Evolutionary conservation across 305 asterid genomes (phyloP).

Genomic region (Rubia tinctorum): DNA sequence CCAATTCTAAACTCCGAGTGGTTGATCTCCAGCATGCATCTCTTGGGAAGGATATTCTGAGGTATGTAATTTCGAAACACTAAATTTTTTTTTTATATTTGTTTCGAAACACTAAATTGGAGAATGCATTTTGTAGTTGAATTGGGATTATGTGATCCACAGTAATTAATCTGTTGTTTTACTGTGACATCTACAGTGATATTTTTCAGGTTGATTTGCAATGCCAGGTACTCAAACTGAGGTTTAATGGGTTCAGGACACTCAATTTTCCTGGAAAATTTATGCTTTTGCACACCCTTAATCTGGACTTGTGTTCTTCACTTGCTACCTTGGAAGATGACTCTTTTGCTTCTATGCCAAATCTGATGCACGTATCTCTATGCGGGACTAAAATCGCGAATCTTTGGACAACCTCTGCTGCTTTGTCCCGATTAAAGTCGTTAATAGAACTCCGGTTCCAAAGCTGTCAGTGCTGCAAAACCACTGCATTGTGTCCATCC

Average conservation of each 20-base stretch:
- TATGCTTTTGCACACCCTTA: slow-evolving; percentile 28
- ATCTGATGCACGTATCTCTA: slow-evolving; percentile 23
- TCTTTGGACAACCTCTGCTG: slow-evolving; percentile 29
- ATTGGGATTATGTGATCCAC: slow-evolving; percentile 5
- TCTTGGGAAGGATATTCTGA: slow-evolving; percentile 27
- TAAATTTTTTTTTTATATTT: not conserved
- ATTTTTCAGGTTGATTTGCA: slow-evolving; percentile 21
- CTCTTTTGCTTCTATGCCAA: slow-evolving; percentile 33
- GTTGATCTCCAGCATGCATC: slow-evolving; percentile 28
- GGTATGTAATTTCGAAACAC: slow-evolving; percentile 22
- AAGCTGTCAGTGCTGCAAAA: slow-evolving; percentile 25
- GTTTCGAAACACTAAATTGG: not conserved
- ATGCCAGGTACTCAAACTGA: slow-evolving; percentile 16
- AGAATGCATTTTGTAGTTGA: not conserved
- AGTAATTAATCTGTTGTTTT: slow-evolving; percentile 5
- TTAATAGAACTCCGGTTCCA: slow-evolving; percentile 35
- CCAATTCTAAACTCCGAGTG: slow-evolving; percentile 23
- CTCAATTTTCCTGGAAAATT: slow-evolving; percentile 24
- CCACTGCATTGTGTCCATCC: slow-evolving; percentile 29
- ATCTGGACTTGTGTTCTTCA: slow-evolving; percentile 35
- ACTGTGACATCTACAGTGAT: slow-evolving; percentile 24
- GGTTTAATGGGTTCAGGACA: slow-evolving; percentile 24
- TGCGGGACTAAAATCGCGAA: slow-evolving; percentile 34
- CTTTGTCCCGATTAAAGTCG: slow-evolving; percentile 28
- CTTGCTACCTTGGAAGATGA: slow-evolving; percentile 25